Base-by-base conservation (phyloP, 179 eudicot genomes). In the Amaranthus tricolor region DNA sequence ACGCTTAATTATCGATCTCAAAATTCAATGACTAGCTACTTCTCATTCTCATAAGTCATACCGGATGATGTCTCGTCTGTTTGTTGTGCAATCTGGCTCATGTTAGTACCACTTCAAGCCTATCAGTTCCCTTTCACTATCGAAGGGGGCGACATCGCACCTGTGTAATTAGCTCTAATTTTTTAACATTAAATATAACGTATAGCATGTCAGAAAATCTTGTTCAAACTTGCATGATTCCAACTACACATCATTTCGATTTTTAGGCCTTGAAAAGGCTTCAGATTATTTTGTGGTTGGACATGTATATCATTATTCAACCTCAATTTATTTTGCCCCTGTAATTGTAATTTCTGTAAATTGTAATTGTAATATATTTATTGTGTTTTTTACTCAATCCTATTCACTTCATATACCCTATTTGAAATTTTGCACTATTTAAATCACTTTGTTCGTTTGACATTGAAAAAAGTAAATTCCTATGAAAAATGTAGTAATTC, bases 31-130 rank as follows among this genome's bases (percentile, higher is more conserved):
- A 60, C 59, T 48, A 44, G 45, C 74, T 61, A 20, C 59, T 54
- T 62, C 40, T 57, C 19, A 5, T 59, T 47, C 78, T 31, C 40
- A 31, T 1, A 31, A 31, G 40, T 31, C 51, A 31, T 31, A 47
- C 6, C 31, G 13, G 44, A 7, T 59, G 71, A 19, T 49, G 40
- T 31, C 40, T 66, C 68, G 49, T 21, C 6, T 31, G 21, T 70
- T 48, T 19, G 59, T 43, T 66, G 77, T 69, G 61, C 78, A 79
- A 15, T 54, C n/a, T 71, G 52, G 51, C 66, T 56, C 51, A 74
- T 62, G 75, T 54, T 70, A 77, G 56, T 6, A 7, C 31, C 64
- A 44, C 61, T 65, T 31, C 66, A 16, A 54, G 68, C 43, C 58
- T 47, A 31, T 12, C 17, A 14, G 16, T 57, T 20, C 40, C 56